Evolutionary conservation across 495 filamentous ascomycete genomes (phyloP).

Genomic region (Hypomontagnella monticulosa): DNA sequence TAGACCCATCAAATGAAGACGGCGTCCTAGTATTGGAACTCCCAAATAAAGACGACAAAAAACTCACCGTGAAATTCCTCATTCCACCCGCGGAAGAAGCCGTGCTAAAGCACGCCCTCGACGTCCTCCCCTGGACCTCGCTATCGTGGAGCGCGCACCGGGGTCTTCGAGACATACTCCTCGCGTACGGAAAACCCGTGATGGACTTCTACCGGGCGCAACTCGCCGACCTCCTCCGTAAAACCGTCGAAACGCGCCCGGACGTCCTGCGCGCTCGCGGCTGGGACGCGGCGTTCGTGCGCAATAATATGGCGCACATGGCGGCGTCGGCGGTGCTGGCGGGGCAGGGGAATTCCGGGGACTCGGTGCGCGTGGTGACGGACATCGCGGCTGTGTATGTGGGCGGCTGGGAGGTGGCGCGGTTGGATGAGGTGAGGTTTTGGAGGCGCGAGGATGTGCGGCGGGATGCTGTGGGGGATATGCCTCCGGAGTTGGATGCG

Average conservation of each 20-base stretch:
- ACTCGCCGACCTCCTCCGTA: constrained; percentile 38
- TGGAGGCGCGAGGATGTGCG: constrained; percentile 17
- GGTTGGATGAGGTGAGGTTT: constrained; percentile 35
- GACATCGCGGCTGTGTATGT: constrained; percentile 26
- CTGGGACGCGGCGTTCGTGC: constrained; percentile 44
- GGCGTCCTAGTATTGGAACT: constrained; percentile 17
- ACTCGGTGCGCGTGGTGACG: constrained; percentile 46
- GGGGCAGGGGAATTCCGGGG: constrained; percentile 46
- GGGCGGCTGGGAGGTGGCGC: constrained; percentile 11
- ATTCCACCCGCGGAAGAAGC: constrained; percentile 34
- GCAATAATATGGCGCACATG: constrained; percentile 42
- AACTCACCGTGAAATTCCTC: constrained; percentile 13
- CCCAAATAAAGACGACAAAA: constrained; percentile 15
- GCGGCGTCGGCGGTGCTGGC: constrained; percentile 43
- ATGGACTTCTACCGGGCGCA: constrained; percentile 43
- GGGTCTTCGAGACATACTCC: constrained; percentile 46
- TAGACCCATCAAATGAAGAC: not conserved
- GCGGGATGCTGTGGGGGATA: too few relatives aligned
- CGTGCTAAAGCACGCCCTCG: constrained; percentile 38
- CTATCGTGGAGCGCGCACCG: constrained; percentile 52
- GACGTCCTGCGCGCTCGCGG: constrained; percentile 37
- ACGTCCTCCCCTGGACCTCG: constrained; percentile 48
- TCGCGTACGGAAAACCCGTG: constrained; percentile 40
- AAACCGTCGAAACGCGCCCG: constrained; percentile 13
- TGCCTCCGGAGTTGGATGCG: constrained; percentile 3